A percentile compares a stretch with the other conserved stretches of the same genome.
Evolutionary conservation across 805 yeast species (phyloP).

Genomic region (Brettanomyces custersianus): DNA sequence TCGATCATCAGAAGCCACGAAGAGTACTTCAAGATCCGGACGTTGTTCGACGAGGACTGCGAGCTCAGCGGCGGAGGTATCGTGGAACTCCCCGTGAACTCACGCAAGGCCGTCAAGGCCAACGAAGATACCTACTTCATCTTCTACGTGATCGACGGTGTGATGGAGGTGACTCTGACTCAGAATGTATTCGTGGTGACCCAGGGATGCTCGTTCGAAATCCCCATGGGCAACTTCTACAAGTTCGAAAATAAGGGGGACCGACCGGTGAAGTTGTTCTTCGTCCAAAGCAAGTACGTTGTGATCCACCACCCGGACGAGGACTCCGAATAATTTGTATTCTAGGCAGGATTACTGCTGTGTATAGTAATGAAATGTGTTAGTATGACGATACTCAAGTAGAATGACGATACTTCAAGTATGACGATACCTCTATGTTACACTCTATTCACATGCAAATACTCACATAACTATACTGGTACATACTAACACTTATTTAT

Average conservation of each 20-base stretch:
- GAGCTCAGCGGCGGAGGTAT: conserved; percentile 69
- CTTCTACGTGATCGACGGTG: conserved; percentile 68
- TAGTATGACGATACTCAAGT: no score
- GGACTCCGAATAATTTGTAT: no score
- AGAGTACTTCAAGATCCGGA: conserved; percentile 53
- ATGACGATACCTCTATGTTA: no score
- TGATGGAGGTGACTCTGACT: conserved; percentile 56
- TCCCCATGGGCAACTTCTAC: conserved; percentile 72
- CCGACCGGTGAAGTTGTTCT: conserved; percentile 54
- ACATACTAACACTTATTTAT: conserved; percentile 6
- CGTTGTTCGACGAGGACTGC: conserved; percentile 53
- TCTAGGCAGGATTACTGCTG: neutral
- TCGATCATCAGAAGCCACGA: conserved; percentile 30
- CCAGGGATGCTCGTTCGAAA: conserved; percentile 69
- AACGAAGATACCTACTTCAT: conserved; percentile 63
- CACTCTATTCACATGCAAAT: no score
- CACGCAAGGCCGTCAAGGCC: conserved; percentile 49
- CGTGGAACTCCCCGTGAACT: conserved; percentile 53
- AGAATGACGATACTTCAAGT: no score
- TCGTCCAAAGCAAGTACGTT: conserved; percentile 55
- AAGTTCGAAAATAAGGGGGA: conserved; percentile 57
- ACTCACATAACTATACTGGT: no score
- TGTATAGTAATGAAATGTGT: neutral
- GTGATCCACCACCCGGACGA: conserved; percentile 21
- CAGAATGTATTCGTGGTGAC: conserved; percentile 51